Percentiles rank a stretch among this genome's conserved stretches.
Evolutionary conservation across 179 eudicot species (phyloP).

Genomic region (Sideroxylon spinosum): DNA sequence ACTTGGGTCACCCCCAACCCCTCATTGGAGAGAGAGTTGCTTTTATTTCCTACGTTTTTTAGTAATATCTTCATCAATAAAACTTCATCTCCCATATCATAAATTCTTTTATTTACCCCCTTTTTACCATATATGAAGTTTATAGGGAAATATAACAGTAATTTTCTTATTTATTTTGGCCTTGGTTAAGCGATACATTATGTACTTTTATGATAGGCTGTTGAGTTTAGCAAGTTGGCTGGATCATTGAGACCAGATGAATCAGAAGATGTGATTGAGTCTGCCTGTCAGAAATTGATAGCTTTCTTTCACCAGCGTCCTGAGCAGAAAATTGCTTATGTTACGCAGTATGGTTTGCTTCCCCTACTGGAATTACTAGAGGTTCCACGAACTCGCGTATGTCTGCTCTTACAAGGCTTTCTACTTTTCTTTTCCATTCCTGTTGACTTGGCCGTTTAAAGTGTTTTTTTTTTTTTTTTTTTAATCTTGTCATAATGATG

Average conservation of each 20-base stretch:
- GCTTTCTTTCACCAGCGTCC: conserved; percentile 83
- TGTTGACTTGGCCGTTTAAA: background rate
- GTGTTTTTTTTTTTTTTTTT: background rate
- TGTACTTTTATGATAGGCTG: conserved; percentile 56
- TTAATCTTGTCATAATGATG: background rate
- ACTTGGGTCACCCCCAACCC: too few species aligned
- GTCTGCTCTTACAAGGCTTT: conserved; percentile 27
- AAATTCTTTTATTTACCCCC: background rate
- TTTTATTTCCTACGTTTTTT: background rate
- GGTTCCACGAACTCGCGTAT: conserved; percentile 81
- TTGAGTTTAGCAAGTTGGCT: conserved; percentile 85
- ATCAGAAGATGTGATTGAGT: conserved; percentile 83
- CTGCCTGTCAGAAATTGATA: conserved; percentile 85
- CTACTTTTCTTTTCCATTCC: background rate
- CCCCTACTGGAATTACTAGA: conserved; percentile 95
- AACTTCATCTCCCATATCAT: background rate
- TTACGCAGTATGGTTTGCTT: conserved; percentile 88
- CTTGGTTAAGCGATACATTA: conserved; percentile 2
- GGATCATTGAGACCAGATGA: conserved; percentile 80
- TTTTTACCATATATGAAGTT: background rate
- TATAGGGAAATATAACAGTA: conserved; percentile 2
- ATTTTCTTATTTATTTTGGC: background rate
- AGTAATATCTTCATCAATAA: background rate
- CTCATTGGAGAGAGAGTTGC: too few species aligned
- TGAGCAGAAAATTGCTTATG: conserved; percentile 85